Evolutionary conservation across 2,329 filamentous ascomycete genomes (phyloP).

Genomic region (Pseudogymnoascus sp.): DNA sequence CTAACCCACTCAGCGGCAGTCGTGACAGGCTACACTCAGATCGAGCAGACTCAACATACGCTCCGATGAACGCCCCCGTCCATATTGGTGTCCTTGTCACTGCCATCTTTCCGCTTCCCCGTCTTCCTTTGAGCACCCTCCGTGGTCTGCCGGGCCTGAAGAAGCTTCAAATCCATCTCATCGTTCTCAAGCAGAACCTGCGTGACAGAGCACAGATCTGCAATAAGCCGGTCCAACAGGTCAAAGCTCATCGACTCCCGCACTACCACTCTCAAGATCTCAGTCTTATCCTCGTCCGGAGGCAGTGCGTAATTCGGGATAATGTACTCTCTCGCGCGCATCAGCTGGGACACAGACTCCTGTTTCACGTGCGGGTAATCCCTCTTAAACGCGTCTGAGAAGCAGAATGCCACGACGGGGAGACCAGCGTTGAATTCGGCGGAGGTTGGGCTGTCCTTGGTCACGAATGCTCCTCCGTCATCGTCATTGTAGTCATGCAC

Average conservation of each 20-base stretch:
- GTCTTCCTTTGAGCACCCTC: conserved; percentile 3
- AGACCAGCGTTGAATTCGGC: conserved; percentile 56
- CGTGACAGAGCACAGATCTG: conserved; percentile 51
- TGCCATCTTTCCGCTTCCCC: neutral
- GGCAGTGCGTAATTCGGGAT: conserved; percentile 63
- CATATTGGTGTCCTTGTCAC: neutral
- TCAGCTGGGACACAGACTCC: conserved; percentile 50
- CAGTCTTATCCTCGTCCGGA: conserved; percentile 49
- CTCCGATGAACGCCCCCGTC: neutral
- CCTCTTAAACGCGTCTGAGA: conserved; percentile 52
- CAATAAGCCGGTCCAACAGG: conserved; percentile 52
- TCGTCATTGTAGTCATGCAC: conserved; percentile 28
- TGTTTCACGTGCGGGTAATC: conserved; percentile 56
- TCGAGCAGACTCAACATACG: neutral
- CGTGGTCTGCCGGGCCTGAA: conserved; percentile 30
- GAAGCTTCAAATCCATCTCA: conserved; percentile 40
- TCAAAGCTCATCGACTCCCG: conserved; percentile 62
- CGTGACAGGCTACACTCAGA: neutral
- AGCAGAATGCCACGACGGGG: conserved; percentile 59
- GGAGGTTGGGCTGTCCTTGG: conserved; percentile 40
- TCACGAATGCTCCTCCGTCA: conserved; percentile 24
- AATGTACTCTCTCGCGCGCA: conserved; percentile 61
- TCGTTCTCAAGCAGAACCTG: conserved; percentile 50
- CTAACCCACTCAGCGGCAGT: neutral
- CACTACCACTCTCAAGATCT: conserved; percentile 60